phyloP scores from a whole-genome alignment of 176 grass and related monocot genomes.

The Oryza coarctata region DNA sequence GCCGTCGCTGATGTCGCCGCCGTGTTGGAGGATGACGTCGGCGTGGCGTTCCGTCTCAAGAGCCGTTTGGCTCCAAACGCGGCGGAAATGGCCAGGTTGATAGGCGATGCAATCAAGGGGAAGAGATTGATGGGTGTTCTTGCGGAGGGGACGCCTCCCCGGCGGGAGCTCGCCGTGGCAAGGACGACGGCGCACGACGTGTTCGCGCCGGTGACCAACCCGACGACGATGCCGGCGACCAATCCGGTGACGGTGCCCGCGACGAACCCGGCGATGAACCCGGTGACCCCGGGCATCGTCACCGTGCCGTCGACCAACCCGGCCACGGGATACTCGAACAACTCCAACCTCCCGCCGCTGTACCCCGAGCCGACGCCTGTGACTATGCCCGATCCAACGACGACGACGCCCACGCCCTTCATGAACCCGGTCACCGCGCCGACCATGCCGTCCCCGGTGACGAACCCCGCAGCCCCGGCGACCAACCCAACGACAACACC shows the following conservation, averaged over 20 bases:
- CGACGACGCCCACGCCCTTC: constrained; percentile 39
- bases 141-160: background rate
- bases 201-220: constrained; percentile 55
- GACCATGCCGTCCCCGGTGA: constrained; percentile 33
- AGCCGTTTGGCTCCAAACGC: background rate
- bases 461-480: constrained; percentile 43
- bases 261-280: constrained; percentile 57
- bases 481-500: constrained; percentile 75
- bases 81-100: constrained; percentile 35
- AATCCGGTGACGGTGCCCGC: constrained; percentile 62
- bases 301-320: constrained; percentile 55
- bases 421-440: constrained; percentile 44
- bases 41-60: constrained; percentile 42
- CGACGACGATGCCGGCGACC: constrained; percentile 36
- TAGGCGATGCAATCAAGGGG: constrained; percentile 2
- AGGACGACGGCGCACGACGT: constrained; percentile 49
- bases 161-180: constrained; percentile 14
- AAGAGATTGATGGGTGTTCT: constrained; percentile 34
- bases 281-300: constrained; percentile 40
- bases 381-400: constrained; percentile 44
- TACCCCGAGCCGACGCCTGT: constrained; percentile 38
- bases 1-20: background rate
- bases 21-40: constrained; percentile 23
- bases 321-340: constrained; percentile 26
- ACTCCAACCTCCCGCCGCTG: constrained; percentile 48